Evolutionary conservation across 495 filamentous ascomycete genomes (phyloP).

Genomic region (Penicillium silybi): DNA sequence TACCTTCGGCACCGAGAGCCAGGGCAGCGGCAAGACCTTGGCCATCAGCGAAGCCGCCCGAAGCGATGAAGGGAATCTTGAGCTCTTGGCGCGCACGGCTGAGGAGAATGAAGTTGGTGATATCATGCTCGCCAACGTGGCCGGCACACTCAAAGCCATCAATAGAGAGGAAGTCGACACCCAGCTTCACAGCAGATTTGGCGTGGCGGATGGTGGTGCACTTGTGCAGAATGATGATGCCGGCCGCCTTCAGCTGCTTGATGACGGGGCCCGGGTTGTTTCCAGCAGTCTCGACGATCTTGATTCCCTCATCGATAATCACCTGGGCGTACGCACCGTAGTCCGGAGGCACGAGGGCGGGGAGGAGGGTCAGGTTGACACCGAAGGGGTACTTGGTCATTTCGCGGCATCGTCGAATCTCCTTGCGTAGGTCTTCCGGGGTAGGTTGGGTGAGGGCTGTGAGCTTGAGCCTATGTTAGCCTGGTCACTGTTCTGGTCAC

Average conservation of each 20-base stretch:
- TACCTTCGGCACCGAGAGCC: slow-evolving; percentile 83
- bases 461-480: slow-evolving; percentile 37
- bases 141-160: slow-evolving; percentile 98
- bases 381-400: slow-evolving; percentile 90
- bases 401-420: slow-evolving; percentile 80
- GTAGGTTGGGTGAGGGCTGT: slow-evolving; percentile 94
- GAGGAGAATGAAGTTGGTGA: slow-evolving; percentile 96
- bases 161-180: slow-evolving; percentile 93
- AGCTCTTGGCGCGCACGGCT: slow-evolving; percentile 81
- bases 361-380: slow-evolving; percentile 94
- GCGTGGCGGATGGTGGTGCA: slow-evolving; percentile 96
- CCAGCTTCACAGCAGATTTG: slow-evolving; percentile 85
- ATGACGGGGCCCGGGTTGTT: slow-evolving; percentile 94
- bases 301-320: slow-evolving; percentile 88
- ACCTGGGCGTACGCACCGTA: slow-evolving; percentile 90
- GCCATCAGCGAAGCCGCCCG: slow-evolving; percentile 92
- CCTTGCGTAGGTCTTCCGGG: slow-evolving; percentile 87
- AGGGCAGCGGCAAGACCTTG: slow-evolving; percentile 92
- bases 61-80: slow-evolving; percentile 88
- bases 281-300: slow-evolving; percentile 94
- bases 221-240: slow-evolving; percentile 84
- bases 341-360: slow-evolving; percentile 82
- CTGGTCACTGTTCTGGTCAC: not conserved
- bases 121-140: slow-evolving; percentile 92
- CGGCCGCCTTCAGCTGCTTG: slow-evolving; percentile 75